Conservation (phyloP, 2,329 filamentous ascomycete species). For the Exophiala aquamarina region DNA sequence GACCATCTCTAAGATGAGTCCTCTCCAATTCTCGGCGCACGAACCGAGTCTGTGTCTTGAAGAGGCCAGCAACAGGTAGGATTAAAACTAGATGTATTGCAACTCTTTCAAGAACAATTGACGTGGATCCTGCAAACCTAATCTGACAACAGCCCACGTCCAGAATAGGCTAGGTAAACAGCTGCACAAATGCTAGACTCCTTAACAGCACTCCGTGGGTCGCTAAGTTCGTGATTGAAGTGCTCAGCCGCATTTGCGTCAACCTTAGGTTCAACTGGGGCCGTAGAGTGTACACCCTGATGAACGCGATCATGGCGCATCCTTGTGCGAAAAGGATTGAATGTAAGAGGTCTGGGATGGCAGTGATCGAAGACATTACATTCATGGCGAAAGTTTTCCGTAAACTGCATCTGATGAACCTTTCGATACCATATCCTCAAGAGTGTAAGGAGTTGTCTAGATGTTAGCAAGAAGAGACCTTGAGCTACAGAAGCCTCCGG, state of each 20-base stretch:
- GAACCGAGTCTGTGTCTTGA: constrained; percentile 30
- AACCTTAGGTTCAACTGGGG: constrained; percentile 6
- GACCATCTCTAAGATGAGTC: constrained; percentile 11
- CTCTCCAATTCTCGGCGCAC: constrained; percentile 29
- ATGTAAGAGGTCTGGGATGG: constrained; percentile 8
- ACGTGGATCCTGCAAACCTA: constrained; percentile 29
- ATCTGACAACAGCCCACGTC: constrained; percentile 21
- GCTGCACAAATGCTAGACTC: constrained; percentile 38
- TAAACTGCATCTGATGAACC: not conserved
- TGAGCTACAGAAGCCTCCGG: not conserved
- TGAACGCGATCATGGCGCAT: constrained; percentile 8
- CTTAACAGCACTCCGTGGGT: constrained; percentile 32
- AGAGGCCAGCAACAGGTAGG: constrained; percentile 36
- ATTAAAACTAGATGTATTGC: constrained; percentile 39
- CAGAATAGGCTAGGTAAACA: constrained; percentile 34
- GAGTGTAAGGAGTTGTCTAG: not conserved
- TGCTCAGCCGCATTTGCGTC: constrained; percentile 32
- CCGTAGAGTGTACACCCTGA: not conserved
- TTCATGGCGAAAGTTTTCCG: constrained; percentile 9
- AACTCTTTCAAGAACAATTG: constrained; percentile 35
- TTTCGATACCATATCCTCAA: constrained; percentile 10
- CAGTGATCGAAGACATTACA: constrained; percentile 4
- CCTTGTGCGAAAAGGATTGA: constrained; percentile 11
- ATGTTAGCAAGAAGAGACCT: not conserved
- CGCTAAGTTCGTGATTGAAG: constrained; percentile 34